A percentile compares a stretch with the other conserved stretches of the same genome.
phyloP scores from a whole-genome alignment of 2,329 filamentous ascomycete genomes.

The Chaetomium sp. region DNA sequence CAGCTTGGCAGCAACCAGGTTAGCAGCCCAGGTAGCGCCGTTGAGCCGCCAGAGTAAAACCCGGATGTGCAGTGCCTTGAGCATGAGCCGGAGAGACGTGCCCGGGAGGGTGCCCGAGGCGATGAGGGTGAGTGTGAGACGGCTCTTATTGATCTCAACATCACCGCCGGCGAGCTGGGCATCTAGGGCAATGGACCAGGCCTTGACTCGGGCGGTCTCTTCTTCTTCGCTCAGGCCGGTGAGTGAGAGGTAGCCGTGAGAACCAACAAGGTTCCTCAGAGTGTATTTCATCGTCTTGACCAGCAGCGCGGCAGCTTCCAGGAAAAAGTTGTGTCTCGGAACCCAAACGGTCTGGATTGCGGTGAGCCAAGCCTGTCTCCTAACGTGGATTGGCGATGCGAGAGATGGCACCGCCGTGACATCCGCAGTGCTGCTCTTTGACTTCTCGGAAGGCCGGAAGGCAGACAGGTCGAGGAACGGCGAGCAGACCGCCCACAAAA shows the following conservation, averaged over 20 bases:
- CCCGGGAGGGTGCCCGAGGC: constrained; percentile 85
- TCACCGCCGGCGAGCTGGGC: constrained; percentile 91
- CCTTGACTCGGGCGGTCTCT: constrained; percentile 82
- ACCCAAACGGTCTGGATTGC: constrained; percentile 92
- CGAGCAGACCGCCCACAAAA: constrained; percentile 59
- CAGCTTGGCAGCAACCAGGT: constrained; percentile 71
- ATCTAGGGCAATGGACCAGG: constrained; percentile 91
- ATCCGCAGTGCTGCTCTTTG: constrained; percentile 39
- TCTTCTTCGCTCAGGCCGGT: constrained; percentile 82
- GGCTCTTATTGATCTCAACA: constrained; percentile 83
- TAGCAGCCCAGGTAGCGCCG: constrained; percentile 58
- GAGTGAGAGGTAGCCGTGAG: constrained; percentile 73
- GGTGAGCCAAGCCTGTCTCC: constrained; percentile 88
- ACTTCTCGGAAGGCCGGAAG: constrained; percentile 52
- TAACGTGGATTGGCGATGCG: constrained; percentile 80
- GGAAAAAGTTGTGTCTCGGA: constrained; percentile 80
- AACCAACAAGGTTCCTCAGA: constrained; percentile 74
- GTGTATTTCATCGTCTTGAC: constrained; percentile 83
- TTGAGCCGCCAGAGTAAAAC: constrained; percentile 80
- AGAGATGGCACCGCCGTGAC: constrained; percentile 66
- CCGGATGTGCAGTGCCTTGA: constrained; percentile 90
- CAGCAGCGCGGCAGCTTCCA: constrained; percentile 79
- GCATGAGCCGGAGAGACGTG: constrained; percentile 81
- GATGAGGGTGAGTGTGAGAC: constrained; percentile 81
- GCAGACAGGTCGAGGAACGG: constrained; percentile 55